phyloP scores from a whole-genome alignment of 1,284 basidiomycete species.

The Leccinum proximum region DNA sequence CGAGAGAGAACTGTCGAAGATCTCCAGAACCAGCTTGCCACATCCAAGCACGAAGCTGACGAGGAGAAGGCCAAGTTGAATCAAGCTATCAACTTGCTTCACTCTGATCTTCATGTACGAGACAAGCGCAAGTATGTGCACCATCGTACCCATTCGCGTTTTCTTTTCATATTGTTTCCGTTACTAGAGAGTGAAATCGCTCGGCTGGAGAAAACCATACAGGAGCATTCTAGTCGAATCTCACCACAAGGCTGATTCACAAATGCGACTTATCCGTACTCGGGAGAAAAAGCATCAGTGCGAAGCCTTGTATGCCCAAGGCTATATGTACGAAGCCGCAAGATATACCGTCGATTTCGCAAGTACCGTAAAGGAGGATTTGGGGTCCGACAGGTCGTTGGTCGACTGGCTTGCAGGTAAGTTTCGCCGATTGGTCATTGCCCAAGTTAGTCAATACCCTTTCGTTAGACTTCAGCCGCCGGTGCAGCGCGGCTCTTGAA shows the following conservation, averaged over 20 bases:
- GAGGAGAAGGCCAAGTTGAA: not conserved
- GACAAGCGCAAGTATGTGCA: constrained; percentile 4
- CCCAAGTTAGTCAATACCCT: not conserved
- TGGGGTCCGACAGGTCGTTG: constrained; percentile 1
- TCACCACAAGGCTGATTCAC: not conserved
- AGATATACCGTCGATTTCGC: not conserved
- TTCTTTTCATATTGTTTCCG: not conserved
- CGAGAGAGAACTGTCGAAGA: not conserved
- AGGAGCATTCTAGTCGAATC: not conserved
- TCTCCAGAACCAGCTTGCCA: not conserved
- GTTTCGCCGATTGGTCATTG: not conserved
- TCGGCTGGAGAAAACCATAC: not conserved
- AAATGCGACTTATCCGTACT: constrained; percentile 1
- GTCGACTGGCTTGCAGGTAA: constrained; percentile 9
- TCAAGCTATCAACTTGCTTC: not conserved
- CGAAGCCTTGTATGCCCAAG: constrained; percentile 3
- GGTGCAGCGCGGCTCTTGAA: constrained; percentile 6
- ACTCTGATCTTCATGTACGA: not conserved
- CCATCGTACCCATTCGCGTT: not conserved
- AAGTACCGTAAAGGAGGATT: not conserved
- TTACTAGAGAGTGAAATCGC: not conserved
- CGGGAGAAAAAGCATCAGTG: constrained; percentile 10
- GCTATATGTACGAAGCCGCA: constrained; percentile 3
- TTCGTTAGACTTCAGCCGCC: constrained; percentile 8
- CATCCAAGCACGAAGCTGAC: not conserved